Conservation (phyloP, 176 grass and related monocot species). For the Zizania latifolia region DNA sequence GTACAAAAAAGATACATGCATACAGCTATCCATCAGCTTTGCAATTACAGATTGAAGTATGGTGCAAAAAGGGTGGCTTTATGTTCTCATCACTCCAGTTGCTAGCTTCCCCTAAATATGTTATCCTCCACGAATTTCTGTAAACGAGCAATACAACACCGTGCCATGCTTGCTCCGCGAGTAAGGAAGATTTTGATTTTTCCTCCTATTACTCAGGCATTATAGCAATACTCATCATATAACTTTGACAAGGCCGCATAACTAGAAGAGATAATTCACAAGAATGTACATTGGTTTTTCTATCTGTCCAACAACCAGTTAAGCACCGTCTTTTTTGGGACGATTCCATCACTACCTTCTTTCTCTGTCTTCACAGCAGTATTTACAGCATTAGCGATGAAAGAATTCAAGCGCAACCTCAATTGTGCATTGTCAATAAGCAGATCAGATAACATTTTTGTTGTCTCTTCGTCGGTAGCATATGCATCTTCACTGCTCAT, state of each 20-base stretch:
- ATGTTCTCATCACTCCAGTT: not conserved
- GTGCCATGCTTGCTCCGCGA: not conserved
- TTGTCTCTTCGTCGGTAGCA: slow-evolving; percentile 49
- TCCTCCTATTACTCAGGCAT: slow-evolving; percentile 6
- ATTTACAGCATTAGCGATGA: slow-evolving; percentile 56
- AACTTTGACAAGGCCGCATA: slow-evolving; percentile 30
- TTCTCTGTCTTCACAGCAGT: slow-evolving; percentile 54
- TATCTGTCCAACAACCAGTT: slow-evolving; percentile 80
- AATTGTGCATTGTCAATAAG: slow-evolving; percentile 84
- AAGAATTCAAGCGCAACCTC: slow-evolving; percentile 66
- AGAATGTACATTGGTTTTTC: slow-evolving; percentile 34
- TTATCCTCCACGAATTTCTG: slow-evolving; percentile 15
- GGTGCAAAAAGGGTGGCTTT: slow-evolving; percentile 1
- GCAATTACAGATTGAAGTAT: slow-evolving; percentile 4
- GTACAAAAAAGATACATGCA: slow-evolving; percentile 18
- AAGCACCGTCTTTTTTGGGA: slow-evolving; percentile 65
- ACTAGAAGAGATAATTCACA: slow-evolving; percentile 45
- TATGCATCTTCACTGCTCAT: slow-evolving; percentile 38
- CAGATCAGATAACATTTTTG: slow-evolving; percentile 69
- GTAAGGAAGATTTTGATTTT: not conserved
- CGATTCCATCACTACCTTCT: slow-evolving; percentile 51
- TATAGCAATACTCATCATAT: slow-evolving; percentile 39
- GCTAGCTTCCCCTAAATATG: not conserved
- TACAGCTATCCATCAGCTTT: not conserved
- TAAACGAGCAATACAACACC: slow-evolving; percentile 34